phyloP scores from a whole-genome alignment of 2,329 filamentous ascomycete species.

The Chaetomiaceae sp. region DNA sequence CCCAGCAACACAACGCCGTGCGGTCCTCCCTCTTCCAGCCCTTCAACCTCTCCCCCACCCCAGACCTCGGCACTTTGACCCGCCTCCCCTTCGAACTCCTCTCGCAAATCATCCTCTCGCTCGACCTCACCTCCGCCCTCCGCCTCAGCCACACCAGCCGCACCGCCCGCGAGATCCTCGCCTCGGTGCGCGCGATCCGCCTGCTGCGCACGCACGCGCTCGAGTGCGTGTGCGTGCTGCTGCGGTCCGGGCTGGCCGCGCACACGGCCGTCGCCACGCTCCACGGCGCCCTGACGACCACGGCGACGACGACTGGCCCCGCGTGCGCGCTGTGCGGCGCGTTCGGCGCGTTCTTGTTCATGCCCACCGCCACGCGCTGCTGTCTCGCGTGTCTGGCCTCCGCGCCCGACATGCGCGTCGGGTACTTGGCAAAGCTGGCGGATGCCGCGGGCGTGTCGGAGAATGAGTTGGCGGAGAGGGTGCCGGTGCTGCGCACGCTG shows the following conservation, averaged over 20 bases:
- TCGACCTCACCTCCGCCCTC: slow-evolving; percentile 10
- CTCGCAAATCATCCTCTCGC: slow-evolving; percentile 11
- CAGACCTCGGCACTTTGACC: slow-evolving; percentile 5
- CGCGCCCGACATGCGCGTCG: slow-evolving; percentile 8
- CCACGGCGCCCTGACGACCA: slow-evolving; percentile 6
- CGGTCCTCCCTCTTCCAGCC: slow-evolving; percentile 7
- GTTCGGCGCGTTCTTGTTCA: slow-evolving; percentile 14
- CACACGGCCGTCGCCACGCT: slow-evolving; percentile 4
- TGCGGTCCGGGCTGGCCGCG: slow-evolving; percentile 3
- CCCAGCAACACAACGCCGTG: slow-evolving; percentile 10
- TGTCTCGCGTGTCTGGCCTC: slow-evolving; percentile 13
- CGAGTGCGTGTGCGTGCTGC: slow-evolving; percentile 11
- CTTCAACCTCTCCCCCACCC: neutral
- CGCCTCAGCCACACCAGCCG: slow-evolving; percentile 15
- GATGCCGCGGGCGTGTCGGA: neutral
- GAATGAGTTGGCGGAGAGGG: neutral
- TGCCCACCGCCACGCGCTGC: slow-evolving; percentile 12
- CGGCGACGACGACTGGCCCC: slow-evolving; percentile 6
- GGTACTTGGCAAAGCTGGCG: slow-evolving; percentile 7
- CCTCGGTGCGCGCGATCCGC: slow-evolving; percentile 11
- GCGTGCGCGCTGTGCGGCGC: slow-evolving; percentile 11
- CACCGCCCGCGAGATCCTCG: slow-evolving; percentile 11
- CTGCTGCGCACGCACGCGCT: slow-evolving; percentile 10
- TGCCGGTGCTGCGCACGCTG: slow-evolving; percentile 13
- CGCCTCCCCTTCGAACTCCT: slow-evolving; percentile 14